Base-by-base conservation (phyloP, 176 grass and related monocot species). In the Avena eriantha region DNA sequence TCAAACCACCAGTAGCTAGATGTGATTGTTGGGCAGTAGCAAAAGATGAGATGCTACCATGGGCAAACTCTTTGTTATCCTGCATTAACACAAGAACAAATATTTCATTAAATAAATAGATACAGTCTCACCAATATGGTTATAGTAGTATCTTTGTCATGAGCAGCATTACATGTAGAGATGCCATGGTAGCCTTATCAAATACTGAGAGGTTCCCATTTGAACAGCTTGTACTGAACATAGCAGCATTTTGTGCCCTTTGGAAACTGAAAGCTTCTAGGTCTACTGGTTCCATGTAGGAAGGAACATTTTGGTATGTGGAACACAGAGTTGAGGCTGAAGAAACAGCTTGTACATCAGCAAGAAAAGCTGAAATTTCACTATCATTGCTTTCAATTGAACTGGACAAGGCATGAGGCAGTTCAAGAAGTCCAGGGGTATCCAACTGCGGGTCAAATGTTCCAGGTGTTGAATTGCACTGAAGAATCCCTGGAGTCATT, bases 371-470 rank as follows among this genome's bases (percentile, higher is more conserved):
- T 19, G 90, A 85, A 88, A 88, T 80, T 54, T 88, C 90, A 88
- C 90, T 88, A 41, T 78, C 77, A 71, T 88, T 88, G 80, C 86
- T 88, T 45, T 91, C 90, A 85, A 88, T 91, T 82, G 90, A 91
- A 85, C 90, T 91, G 11, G 90, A 91, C 41, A 91, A 78, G 22
- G 61, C 64, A 77, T 77, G 86, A 56, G 82, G 77, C 19, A 91
- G 43, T 76, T 88, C 90, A 55, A 86, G 43, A 77, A 85, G 53
- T 11, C 82, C 63, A 91, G 82, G 14, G 15, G 61, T 78, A 81
- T 85, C 83, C 71, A 91, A 34, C 23, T 91, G 86, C 0, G 18
- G 70, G 60, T 77, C 77, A 82, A 85, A 91, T 61, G 19, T 60
- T 88, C 78, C 90, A 64, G 77, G 45, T 48, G 53, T 47, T 78